Base-by-base conservation (phyloP, 192 early-diverging fungal genomes). In the Entomortierella lignicola region DNA sequence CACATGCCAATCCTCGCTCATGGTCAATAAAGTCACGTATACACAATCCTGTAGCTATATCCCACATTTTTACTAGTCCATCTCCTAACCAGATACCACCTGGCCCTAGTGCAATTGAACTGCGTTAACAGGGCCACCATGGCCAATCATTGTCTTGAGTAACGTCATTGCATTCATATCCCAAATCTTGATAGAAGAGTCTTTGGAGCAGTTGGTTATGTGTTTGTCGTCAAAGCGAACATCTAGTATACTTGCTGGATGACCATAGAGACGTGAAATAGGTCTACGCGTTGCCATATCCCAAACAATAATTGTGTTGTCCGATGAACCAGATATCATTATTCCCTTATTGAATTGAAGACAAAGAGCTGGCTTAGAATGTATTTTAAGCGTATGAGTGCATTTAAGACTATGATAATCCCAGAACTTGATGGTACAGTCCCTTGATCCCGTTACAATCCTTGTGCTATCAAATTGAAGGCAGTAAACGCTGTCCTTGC, bases 61-160 rank as follows among this genome's bases (percentile, higher is more conserved):
- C 85, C 94, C 94, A 96, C 56, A 96, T 70, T 64, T 95, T 94
- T 63, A 95, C 85, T 34, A 90, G 72, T 11, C 86, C 85, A 63
- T 96, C 97, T 18, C 95, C 94, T 2, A 92, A 93, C 0, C 96
- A 1, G 93, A 95, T 3, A 90, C 95, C 8, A 98, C 85, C 25
- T 84, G 87, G 47, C 85, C 69, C 39, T 85, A 88, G 30, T 88
- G 56, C 29, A 96, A 66, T 69, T 97, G 92, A 12, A 99, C 85
- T 17, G 96, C 94, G 71, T 99, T 98, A 26, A 99, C 98, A 1
- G 97, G 94, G 17, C 95, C 96, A 12, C 87, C 85, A 71, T 98
- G 98, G 20, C 95, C 96, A 13, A 81, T 61, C 59, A 98, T 69
- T 2, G 88, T 92, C 21, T 87, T 85, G 54, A 93, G 50, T 15